A percentile compares a stretch with the other conserved stretches of the same genome.
Evolutionary conservation across 1,284 basidiomycete genomes (phyloP).

Genomic region (Ustilago nuda): DNA sequence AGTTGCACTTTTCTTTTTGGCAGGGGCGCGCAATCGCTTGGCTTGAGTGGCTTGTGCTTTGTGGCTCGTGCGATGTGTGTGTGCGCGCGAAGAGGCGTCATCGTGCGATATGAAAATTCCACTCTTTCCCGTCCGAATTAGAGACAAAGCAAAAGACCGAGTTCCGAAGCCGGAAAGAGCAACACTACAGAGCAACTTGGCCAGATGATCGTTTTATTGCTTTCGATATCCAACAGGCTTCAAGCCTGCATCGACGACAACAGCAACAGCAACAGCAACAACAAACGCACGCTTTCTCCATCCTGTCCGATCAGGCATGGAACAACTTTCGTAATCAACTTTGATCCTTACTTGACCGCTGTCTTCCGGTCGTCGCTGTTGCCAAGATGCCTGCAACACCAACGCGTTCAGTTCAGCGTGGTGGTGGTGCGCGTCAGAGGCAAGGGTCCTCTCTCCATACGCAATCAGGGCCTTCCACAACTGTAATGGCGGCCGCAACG

Average conservation of each 20-base stretch:
- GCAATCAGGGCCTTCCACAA: slow-evolving; percentile 12
- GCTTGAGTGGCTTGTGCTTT: slow-evolving; percentile 1
- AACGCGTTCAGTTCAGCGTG: slow-evolving; percentile 30
- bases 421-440: slow-evolving; percentile 33
- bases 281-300: no score
- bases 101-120: neutral
- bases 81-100: slow-evolving; percentile 15
- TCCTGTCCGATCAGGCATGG: neutral
- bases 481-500: slow-evolving; percentile 4
- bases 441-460: slow-evolving; percentile 44
- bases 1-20: slow-evolving; percentile 4
- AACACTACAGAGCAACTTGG: slow-evolving; percentile 10
- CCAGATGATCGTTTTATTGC: neutral
- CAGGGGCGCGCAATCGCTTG: slow-evolving; percentile 4
- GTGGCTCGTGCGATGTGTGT: slow-evolving; percentile 30
- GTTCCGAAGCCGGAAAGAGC: slow-evolving; percentile 10
- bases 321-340: neutral
- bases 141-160: slow-evolving; percentile 12
- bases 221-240: slow-evolving; percentile 4
- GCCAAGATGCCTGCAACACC: slow-evolving; percentile 37
- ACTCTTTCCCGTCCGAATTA: slow-evolving; percentile 29
- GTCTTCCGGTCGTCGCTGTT: slow-evolving; percentile 5
- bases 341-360: neutral
- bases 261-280: neutral
- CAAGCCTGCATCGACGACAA: neutral